Evolutionary conservation across 2,329 filamentous ascomycete species (phyloP).

Genomic region (Didymella pinodella): DNA sequence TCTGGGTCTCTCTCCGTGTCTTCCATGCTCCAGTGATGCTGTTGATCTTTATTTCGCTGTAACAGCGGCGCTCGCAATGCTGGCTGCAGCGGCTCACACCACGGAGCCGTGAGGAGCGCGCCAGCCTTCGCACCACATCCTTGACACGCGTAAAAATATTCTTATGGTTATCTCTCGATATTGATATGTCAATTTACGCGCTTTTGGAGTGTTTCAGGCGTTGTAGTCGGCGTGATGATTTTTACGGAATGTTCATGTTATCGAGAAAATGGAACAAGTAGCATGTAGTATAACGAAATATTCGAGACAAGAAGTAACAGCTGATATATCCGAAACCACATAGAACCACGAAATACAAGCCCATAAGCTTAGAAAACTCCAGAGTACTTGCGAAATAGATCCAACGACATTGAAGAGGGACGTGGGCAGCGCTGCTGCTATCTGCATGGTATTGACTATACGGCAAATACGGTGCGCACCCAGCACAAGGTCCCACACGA

Average conservation of each 20-base stretch:
- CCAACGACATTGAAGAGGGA: background rate
- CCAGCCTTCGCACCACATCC: background rate
- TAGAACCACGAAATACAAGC: background rate
- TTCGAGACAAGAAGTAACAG: background rate
- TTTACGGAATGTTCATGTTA: slow-evolving; percentile 1
- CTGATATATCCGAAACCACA: background rate
- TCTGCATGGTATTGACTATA: background rate
- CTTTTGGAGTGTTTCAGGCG: background rate
- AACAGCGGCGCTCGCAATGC: background rate
- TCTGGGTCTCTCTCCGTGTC: no score
- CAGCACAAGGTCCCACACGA: background rate
- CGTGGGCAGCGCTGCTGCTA: background rate
- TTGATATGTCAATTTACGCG: background rate
- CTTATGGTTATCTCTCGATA: rapidly evolving
- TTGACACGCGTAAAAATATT: background rate
- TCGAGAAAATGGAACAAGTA: no score
- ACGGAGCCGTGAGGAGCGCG: background rate
- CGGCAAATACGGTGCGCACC: background rate
- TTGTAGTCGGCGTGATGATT: slow-evolving; percentile 6
- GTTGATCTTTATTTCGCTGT: background rate
- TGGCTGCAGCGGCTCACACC: background rate
- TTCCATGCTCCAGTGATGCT: background rate
- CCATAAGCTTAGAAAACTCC: background rate
- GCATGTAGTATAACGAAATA: no score
- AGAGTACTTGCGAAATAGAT: no score